Base-by-base conservation (phyloP, 2,329 filamentous ascomycete genomes). In the Spiromastix sp. region DNA sequence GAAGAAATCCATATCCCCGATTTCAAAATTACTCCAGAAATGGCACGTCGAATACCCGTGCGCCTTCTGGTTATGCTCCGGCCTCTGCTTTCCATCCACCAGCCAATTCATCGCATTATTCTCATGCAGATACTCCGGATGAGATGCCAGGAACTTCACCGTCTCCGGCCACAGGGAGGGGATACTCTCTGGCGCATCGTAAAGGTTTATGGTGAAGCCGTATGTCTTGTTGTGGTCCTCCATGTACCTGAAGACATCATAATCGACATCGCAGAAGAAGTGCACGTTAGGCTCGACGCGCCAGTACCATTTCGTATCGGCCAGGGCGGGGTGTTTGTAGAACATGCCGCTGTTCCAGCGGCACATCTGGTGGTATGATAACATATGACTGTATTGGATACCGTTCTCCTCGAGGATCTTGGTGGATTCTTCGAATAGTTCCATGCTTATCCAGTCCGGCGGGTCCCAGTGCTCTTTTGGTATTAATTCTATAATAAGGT, bases 21-120 rank as follows among this genome's bases (percentile, higher is more conserved):
- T 89, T 62, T 98, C 91, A 50, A 98, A 98, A 61, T 98, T 98
- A 51, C 81, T 91, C 91, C 91, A 98, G 69, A 98, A 98, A 61
- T 98, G 91, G 59, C 91, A 98, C 2, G 91, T 96, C 21, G 85
- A 93, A 67, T 94, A 98, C 21, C 91, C 91, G 50, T 93, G 82
- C 5, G 89, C 89, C 43, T 79, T 76, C 36, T 70, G 57, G 54
- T 85, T 85, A 59, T 93, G 82, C 10, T 85, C 75, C 1, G 89
- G 87, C 32, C 91, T 74, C 31, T 79, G 72, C 37, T 70, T 61
- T 42, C 74, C 76, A 57, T 98, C 91, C 2, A 79, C 83, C 42
- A 98, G 61, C 89, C 89, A 98, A 21, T 74, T 70, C 63, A 89
- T 74, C 39, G 91, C 87, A 55, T 85, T 94, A 59, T 93, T 86